Evolutionary conservation across 306 rosid species (phyloP), one percentile per base, ranked within the genome.

Genomic region (Echinosophora koreensis): DNA sequence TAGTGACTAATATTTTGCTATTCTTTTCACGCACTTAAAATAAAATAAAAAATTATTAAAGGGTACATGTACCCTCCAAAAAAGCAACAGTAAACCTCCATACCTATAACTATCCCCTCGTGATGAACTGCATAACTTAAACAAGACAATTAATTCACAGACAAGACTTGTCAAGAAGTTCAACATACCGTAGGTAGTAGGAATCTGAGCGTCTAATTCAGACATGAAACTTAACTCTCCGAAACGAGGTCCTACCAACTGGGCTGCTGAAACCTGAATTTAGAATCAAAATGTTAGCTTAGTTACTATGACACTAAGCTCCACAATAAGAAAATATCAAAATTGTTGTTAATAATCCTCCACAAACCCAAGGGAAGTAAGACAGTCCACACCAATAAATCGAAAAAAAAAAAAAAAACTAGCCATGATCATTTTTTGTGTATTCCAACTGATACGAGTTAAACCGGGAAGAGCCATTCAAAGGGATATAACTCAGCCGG

Each of bases 141-240:
- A 73, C 16, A 64, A 22, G 46, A 32, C 68, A 66, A 65, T n/a
- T 66, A 44, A 57, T 58, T 55, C 50, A 77, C 12, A 70, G 22
- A 39, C 2, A 78, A 46, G 44, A 68, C 49, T 44, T 4, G 5
- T 62, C 13, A 49, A 51, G 11, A 63, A 28, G 59, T 63, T 30
- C 32, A 75, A 82, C 91, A 58, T 74, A 90, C 96, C 96, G 54
- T 83, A 90, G 90, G 93, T 66, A 80, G 93, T 80, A 69, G 96
- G 96, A 87, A 87, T 82, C 86, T 90, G 93, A 55, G 32, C 79
- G 85, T 90, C 96, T 80, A 85, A 77, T 70, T 90, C 96, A 90
- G 96, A 90, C 96, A 90, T 90, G 91, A 90, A 90, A 71, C 76
- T 90, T 82, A 44, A 80, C 81, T 85, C 81, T 82, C 78, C 74